Percentiles rank a stretch among this genome's conserved stretches.
Evolutionary conservation across 257 asterid genomes (phyloP).

Genomic region (Solanum tacnaense): DNA sequence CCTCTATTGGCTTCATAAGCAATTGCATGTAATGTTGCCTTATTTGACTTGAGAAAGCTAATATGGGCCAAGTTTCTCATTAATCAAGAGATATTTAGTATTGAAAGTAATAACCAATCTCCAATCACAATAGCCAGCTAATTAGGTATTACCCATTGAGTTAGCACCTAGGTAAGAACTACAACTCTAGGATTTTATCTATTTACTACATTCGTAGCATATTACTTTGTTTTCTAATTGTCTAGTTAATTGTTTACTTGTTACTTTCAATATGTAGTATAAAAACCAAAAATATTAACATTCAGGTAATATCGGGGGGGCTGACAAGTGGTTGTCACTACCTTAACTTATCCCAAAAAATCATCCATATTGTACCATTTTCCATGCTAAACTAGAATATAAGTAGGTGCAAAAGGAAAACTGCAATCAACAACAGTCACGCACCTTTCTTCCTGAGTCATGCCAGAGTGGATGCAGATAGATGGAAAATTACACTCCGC

Average conservation of each 20-base stretch:
- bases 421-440: neutral
- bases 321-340: neutral
- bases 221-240: neutral
- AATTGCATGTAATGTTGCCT: neutral
- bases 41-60: neutral
- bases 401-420: neutral
- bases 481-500: constrained; percentile 90
- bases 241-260: neutral
- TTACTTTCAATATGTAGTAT: neutral
- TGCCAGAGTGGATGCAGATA: constrained; percentile 92
- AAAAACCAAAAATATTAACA: neutral
- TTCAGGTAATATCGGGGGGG: neutral
- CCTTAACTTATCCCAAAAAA: neutral
- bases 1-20: neutral
- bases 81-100: neutral
- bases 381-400: neutral
- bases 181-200: neutral
- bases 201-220: neutral
- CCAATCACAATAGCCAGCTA: neutral
- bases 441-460: constrained; percentile 93
- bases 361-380: neutral
- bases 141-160: neutral
- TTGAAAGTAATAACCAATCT: neutral
- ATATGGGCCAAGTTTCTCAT: neutral
- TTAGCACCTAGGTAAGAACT: neutral